phyloP scores from a whole-genome alignment of 352 stramenopile genomes.

The Blastocystis sp. region DNA sequence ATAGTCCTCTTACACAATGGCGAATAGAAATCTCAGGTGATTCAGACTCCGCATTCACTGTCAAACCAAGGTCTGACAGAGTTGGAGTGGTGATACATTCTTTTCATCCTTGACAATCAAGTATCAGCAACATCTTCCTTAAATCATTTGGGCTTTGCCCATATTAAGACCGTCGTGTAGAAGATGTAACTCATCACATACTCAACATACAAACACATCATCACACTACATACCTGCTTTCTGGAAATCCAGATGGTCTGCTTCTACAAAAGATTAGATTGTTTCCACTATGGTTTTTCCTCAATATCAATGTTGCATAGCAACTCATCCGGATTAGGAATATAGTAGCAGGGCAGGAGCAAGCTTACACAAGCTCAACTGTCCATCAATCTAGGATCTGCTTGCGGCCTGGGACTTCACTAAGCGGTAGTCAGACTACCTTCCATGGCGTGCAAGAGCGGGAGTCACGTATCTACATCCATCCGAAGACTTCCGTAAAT shows the following conservation, averaged over 20 bases:
- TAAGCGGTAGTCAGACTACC: conserved; percentile 60
- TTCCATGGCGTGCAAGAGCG: conserved; percentile 67
- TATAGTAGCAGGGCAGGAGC: conserved; percentile 67
- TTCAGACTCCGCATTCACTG: conserved; percentile 52
- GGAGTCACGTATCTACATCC: conserved; percentile 20
- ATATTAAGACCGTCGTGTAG: conserved; percentile 69
- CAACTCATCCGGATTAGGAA: conserved; percentile 68
- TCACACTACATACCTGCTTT: conserved; percentile 51
- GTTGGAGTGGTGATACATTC: conserved; percentile 66
- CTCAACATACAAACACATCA: conserved; percentile 10
- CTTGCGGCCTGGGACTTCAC: conserved; percentile 66
- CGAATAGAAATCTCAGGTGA: conserved; percentile 29
- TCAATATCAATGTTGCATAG: conserved; percentile 67
- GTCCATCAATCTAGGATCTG: conserved; percentile 68
- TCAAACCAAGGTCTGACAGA: background rate
- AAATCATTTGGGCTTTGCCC: conserved; percentile 64
- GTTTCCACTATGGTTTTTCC: conserved; percentile 68
- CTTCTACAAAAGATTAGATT: conserved; percentile 48
- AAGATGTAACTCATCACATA: conserved; percentile 67
- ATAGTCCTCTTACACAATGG: conserved; percentile 38
- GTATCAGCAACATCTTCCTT: conserved; percentile 59
- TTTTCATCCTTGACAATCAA: conserved; percentile 61
- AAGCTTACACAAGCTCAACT: conserved; percentile 65
- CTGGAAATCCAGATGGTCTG: background rate
- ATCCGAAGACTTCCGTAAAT: background rate